Percentiles rank a stretch among this genome's conserved stretches.
Conservation (phyloP, 2,329 filamentous ascomycete species). For the Colletotrichum spinosum region DNA sequence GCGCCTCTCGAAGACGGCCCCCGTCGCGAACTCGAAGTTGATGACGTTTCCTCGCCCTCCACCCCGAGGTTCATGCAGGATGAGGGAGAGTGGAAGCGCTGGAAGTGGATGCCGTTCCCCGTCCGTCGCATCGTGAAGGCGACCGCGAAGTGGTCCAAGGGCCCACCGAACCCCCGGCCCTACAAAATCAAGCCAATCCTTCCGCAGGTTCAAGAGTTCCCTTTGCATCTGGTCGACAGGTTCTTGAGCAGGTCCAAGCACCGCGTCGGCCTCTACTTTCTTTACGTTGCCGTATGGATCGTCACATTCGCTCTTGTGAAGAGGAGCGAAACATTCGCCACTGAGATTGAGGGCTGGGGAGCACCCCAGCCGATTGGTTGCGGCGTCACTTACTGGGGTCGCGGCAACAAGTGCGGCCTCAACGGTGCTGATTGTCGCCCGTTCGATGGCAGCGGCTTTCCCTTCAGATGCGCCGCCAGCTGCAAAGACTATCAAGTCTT, state of each 20-base stretch:
- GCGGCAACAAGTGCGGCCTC: slow-evolving; percentile 78
- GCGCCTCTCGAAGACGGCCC: slow-evolving; percentile 52
- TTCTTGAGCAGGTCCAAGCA: slow-evolving; percentile 70
- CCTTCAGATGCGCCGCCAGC: slow-evolving; percentile 81
- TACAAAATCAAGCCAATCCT: slow-evolving; percentile 71
- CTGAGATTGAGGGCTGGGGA: slow-evolving; percentile 76
- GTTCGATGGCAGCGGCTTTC: slow-evolving; percentile 75
- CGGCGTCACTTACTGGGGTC: slow-evolving; percentile 75
- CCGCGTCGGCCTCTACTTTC: slow-evolving; percentile 67
- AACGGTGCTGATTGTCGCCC: slow-evolving; percentile 81
- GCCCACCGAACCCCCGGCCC: slow-evolving; percentile 64
- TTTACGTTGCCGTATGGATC: slow-evolving; percentile 75
- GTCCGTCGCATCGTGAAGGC: slow-evolving; percentile 58
- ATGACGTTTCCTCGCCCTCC: slow-evolving; percentile 55
- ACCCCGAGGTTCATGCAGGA: slow-evolving; percentile 73
- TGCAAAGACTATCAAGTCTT: slow-evolving; percentile 74
- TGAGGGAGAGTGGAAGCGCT: slow-evolving; percentile 59
- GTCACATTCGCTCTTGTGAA: slow-evolving; percentile 77
- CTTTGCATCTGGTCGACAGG: slow-evolving; percentile 71
- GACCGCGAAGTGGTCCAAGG: slow-evolving; percentile 63
- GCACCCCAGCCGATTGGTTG: slow-evolving; percentile 74
- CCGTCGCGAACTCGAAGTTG: slow-evolving; percentile 59
- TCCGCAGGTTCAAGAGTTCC: slow-evolving; percentile 74
- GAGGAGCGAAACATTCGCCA: slow-evolving; percentile 68
- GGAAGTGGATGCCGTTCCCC: slow-evolving; percentile 70